These are phyloP conservation scores for Cladosporium sphaerospermum DNA, from an alignment of 2,329 filamentous ascomycete species.

Conservation along the genomic window DNA sequence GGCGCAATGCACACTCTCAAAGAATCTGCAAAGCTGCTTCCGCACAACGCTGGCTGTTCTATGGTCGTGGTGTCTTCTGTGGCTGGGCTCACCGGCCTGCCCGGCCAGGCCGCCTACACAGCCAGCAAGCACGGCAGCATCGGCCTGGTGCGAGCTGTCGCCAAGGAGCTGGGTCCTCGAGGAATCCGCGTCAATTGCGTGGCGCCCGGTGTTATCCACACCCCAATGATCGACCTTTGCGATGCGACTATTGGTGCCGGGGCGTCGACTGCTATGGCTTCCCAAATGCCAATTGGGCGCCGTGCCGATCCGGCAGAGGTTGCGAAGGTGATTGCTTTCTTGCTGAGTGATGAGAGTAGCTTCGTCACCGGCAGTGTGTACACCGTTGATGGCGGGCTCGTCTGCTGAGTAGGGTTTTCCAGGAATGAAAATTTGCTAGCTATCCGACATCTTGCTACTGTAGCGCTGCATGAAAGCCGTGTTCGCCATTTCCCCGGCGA, in stretches of 20 bases:
- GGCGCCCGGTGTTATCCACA: constrained; percentile 52
- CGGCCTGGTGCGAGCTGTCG: constrained; percentile 46
- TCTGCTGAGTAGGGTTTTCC: neutral
- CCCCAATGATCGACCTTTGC: constrained; percentile 20
- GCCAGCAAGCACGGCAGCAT: constrained; percentile 42
- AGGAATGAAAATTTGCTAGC: too few species aligned
- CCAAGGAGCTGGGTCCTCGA: constrained; percentile 39
- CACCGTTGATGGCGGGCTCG: constrained; percentile 40
- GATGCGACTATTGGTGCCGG: neutral
- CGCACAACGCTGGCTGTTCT: constrained; percentile 42
- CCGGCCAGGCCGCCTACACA: constrained; percentile 38
- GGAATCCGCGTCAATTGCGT: constrained; percentile 52
- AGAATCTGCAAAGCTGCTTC: constrained; percentile 35
- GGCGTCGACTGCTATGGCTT: neutral
- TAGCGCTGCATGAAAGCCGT: too few species aligned
- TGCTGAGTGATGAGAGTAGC: constrained; percentile 41
- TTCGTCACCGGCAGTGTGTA: constrained; percentile 43
- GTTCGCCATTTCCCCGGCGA: too few species aligned
- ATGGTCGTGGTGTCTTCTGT: constrained; percentile 40
- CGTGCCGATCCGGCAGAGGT: constrained; percentile 28
- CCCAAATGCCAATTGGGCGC: constrained; percentile 14
- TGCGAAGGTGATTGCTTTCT: constrained; percentile 42
- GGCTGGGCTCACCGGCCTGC: constrained; percentile 35
- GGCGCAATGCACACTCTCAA: constrained; percentile 46
- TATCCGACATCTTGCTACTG: too few species aligned